These are phyloP conservation scores for Physaria fendleri DNA, from an alignment of 345 rosid species.

Conservation along the genomic window DNA sequence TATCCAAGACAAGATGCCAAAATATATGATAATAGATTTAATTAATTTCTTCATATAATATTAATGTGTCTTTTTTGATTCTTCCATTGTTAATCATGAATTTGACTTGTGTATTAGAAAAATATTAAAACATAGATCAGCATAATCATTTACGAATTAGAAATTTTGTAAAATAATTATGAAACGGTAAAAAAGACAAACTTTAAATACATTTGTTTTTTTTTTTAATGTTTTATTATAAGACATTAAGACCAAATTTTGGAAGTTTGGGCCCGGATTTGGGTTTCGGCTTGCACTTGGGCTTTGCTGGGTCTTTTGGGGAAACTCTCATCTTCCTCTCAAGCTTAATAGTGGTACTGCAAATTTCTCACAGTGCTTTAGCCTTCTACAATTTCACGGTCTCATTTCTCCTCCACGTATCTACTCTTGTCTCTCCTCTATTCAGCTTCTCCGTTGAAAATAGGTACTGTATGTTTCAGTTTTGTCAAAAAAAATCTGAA, in stretches of 20 bases:
- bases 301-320: not conserved
- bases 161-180: too few species aligned
- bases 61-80: not conserved
- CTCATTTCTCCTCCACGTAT: not conserved
- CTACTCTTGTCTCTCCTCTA: not conserved
- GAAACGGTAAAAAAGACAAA: too few species aligned
- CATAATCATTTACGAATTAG: too few species aligned
- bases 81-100: not conserved
- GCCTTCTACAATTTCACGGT: not conserved
- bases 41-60: not conserved
- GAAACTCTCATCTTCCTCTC: not conserved
- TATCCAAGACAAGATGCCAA: slow-evolving; percentile 24
- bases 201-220: too few species aligned
- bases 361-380: not conserved
- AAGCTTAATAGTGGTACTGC: not conserved
- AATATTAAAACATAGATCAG: too few species aligned
- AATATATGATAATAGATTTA: not conserved
- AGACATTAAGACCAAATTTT: too few species aligned
- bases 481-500: too few species aligned
- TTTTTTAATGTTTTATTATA: too few species aligned
- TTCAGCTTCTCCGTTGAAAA: not conserved
- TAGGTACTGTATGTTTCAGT: not conserved
- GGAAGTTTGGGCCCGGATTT: too few species aligned
- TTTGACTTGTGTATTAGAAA: too few species aligned
- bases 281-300: too few species aligned